Evolutionary conservation across 1,139 yeast species (phyloP).

Genomic region (Ogataea hybrid): DNA sequence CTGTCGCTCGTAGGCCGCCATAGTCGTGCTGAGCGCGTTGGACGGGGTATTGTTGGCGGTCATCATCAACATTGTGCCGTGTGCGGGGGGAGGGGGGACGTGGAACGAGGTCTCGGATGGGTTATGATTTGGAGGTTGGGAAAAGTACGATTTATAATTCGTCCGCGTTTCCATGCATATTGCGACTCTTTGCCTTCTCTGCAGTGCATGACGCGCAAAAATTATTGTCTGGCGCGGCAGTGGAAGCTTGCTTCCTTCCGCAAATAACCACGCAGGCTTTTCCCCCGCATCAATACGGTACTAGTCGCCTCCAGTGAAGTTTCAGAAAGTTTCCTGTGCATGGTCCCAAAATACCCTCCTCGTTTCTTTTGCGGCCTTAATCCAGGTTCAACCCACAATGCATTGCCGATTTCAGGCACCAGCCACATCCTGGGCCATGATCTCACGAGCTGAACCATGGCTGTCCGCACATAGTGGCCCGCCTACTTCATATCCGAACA

Average conservation of each 20-base stretch:
- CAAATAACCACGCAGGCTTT: neutral
- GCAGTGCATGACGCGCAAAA: neutral
- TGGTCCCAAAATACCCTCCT: neutral
- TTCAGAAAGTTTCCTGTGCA: neutral
- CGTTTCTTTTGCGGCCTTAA: neutral
- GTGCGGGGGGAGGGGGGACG: neutral
- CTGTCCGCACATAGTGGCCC: neutral
- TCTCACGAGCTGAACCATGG: neutral
- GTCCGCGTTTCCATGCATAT: neutral
- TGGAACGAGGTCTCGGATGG: neutral
- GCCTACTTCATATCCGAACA: neutral
- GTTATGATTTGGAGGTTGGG: neutral
- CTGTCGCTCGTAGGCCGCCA: constrained; percentile 1
- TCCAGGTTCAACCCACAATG: neutral
- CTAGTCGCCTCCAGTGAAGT: neutral
- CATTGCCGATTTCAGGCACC: neutral
- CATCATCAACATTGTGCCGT: constrained; percentile 14
- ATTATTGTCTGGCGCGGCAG: neutral
- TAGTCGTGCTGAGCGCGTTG: constrained; percentile 7
- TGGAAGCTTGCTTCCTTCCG: neutral
- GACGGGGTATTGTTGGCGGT: constrained; percentile 8
- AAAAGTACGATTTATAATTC: neutral
- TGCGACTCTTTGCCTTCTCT: neutral
- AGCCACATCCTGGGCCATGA: neutral
- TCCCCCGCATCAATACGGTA: neutral